phyloP scores from a whole-genome alignment of 2,329 filamentous ascomycete genomes.

The Cylindrodendrum hubeiense region DNA sequence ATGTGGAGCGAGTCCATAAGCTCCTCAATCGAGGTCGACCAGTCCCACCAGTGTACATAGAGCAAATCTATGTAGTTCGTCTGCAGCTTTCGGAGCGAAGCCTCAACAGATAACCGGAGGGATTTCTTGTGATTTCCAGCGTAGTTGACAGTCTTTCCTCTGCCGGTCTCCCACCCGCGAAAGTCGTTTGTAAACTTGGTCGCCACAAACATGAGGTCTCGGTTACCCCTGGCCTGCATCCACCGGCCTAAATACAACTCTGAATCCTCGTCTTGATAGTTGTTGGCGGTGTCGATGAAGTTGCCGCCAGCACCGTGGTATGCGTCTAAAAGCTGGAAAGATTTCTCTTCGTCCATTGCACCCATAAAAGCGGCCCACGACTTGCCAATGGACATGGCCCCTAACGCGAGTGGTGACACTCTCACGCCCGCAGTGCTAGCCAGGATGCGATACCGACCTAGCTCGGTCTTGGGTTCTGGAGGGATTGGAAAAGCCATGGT shows the following conservation, averaged over 20 bases:
- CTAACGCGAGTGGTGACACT: constrained; percentile 2
- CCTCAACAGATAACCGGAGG: constrained; percentile 53
- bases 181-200: constrained; percentile 65
- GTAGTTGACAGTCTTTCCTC: constrained; percentile 46
- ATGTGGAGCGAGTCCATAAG: constrained; percentile 43
- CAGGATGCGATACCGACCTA: constrained; percentile 1
- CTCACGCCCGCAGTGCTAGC: background rate
- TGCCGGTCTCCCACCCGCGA: background rate
- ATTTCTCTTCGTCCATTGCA: constrained; percentile 64
- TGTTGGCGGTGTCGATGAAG: constrained; percentile 75
- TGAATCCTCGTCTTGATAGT: constrained; percentile 69
- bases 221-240: constrained; percentile 61
- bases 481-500: background rate
- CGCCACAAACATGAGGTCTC: constrained; percentile 66
- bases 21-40: constrained; percentile 37
- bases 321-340: constrained; percentile 69
- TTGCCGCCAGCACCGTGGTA: constrained; percentile 71
- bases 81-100: constrained; percentile 55
- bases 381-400: constrained; percentile 62
- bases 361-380: constrained; percentile 62
- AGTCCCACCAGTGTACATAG: constrained; percentile 46
- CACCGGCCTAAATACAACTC: constrained; percentile 70
- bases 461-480: constrained; percentile 6
- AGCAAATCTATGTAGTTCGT: constrained; percentile 50
- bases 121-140: constrained; percentile 54